phyloP scores from a whole-genome alignment of 2,329 filamentous ascomycete species.

The Diplodia mutila region DNA sequence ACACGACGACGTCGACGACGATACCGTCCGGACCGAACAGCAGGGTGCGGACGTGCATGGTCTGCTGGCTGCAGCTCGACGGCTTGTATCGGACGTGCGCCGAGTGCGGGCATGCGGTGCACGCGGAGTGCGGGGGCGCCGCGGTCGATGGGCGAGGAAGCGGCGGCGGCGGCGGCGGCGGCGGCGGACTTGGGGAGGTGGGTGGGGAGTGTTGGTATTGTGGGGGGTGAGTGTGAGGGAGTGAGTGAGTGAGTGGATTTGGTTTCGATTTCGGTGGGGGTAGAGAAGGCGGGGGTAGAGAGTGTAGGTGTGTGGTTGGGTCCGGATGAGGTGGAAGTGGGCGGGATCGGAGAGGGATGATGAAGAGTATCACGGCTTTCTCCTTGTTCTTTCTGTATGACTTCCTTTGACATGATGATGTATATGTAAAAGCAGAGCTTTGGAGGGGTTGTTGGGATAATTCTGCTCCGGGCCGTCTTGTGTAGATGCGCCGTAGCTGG shows the following conservation, averaged over 20 bases:
- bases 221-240: conserved; percentile 28
- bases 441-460: too few species aligned
- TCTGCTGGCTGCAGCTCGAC: conserved; percentile 44
- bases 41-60: conserved; percentile 35
- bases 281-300: not conserved
- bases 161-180: too few species aligned
- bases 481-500: too few species aligned
- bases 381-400: too few species aligned
- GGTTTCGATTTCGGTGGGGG: not conserved
- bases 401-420: too few species aligned
- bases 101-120: conserved; percentile 42
- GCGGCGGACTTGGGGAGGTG: conserved; percentile 30
- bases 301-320: not conserved
- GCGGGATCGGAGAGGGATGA: too few species aligned
- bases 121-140: conserved; percentile 39
- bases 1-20: not conserved
- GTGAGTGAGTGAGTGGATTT: not conserved
- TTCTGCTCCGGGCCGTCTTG: too few species aligned
- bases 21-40: too few species aligned
- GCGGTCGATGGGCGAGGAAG: conserved; percentile 29
- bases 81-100: conserved; percentile 43
- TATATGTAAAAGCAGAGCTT: too few species aligned
- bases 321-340: too few species aligned
- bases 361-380: too few species aligned
- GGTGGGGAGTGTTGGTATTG: conserved; percentile 36